Conservation (phyloP, 2,329 filamentous ascomycete genomes). For the Colletotrichum karsti region DNA sequence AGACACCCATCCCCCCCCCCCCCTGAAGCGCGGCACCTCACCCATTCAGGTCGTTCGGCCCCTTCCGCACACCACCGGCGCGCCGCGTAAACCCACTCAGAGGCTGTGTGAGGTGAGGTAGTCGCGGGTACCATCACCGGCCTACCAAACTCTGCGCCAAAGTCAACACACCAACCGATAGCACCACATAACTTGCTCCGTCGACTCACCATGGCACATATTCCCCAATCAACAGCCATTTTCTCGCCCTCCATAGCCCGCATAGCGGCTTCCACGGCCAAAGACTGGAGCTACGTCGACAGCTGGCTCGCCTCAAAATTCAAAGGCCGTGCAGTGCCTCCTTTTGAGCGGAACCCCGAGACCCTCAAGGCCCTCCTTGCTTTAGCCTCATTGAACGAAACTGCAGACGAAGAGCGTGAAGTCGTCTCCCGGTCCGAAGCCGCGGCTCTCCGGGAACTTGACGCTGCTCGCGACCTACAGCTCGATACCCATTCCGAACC, state of each 20-base stretch:
- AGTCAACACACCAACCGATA: no score
- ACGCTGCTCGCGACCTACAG: neutral
- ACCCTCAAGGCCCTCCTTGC: slow-evolving; percentile 80
- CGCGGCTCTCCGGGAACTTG: slow-evolving; percentile 63
- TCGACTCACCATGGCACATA: slow-evolving; percentile 47
- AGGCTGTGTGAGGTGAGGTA: no score
- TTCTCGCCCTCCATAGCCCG: slow-evolving; percentile 76
- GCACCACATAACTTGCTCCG: no score
- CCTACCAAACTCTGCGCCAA: no score
- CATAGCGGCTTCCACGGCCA: slow-evolving; percentile 81
- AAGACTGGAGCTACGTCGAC: slow-evolving; percentile 92
- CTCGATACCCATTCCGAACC: neutral
- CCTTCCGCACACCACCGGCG: no score
- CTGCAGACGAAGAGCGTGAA: slow-evolving; percentile 75
- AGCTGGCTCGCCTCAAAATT: slow-evolving; percentile 81
- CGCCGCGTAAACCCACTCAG: no score
- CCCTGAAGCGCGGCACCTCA: no score
- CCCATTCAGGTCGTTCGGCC: no score
- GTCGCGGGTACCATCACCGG: no score
- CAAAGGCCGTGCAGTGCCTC: slow-evolving; percentile 67
- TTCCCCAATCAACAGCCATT: slow-evolving; percentile 58
- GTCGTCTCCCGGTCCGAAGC: slow-evolving; percentile 67
- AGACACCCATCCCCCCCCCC: no score
- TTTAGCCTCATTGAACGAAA: slow-evolving; percentile 79
- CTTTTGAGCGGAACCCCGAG: slow-evolving; percentile 87